Evolutionary conservation across 179 eudicot genomes (phyloP).

Genomic region (Silene coronaria): DNA sequence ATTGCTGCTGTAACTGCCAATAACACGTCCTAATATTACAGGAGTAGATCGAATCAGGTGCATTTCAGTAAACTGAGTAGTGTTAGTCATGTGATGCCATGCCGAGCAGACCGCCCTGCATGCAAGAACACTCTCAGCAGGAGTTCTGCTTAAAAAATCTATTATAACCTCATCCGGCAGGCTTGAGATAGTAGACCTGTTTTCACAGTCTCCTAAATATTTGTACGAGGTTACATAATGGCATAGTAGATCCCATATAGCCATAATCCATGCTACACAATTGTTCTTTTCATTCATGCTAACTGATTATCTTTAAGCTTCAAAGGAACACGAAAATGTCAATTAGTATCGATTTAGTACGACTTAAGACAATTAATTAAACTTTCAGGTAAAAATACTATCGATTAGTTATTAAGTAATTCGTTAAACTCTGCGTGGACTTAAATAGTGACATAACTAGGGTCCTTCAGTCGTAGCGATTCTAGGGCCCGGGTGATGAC

Average conservation of each 20-base stretch:
- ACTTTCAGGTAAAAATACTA: no score
- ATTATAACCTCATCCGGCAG: slow-evolving; percentile 8
- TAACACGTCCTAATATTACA: neutral
- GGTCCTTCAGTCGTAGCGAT: no score
- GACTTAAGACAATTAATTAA: no score
- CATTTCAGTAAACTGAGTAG: slow-evolving; percentile 3
- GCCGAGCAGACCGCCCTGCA: slow-evolving; percentile 9
- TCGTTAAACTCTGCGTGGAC: no score
- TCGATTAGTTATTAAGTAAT: no score
- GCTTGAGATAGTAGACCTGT: neutral
- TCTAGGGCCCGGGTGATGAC: no score
- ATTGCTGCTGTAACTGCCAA: no score
- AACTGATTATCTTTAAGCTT: neutral
- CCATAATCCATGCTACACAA: neutral
- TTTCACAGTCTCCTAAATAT: neutral
- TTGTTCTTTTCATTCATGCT: neutral
- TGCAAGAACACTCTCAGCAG: neutral
- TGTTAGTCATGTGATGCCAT: slow-evolving; percentile 5
- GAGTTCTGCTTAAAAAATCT: slow-evolving; percentile 7
- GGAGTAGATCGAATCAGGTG: neutral
- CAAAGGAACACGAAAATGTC: neutral
- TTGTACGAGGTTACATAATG: no score
- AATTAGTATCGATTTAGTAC: no score
- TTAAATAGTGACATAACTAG: no score
- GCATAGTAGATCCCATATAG: neutral